phyloP scores from a whole-genome alignment of 257 asterid genomes.

The Fraxinus pennsylvanica region DNA sequence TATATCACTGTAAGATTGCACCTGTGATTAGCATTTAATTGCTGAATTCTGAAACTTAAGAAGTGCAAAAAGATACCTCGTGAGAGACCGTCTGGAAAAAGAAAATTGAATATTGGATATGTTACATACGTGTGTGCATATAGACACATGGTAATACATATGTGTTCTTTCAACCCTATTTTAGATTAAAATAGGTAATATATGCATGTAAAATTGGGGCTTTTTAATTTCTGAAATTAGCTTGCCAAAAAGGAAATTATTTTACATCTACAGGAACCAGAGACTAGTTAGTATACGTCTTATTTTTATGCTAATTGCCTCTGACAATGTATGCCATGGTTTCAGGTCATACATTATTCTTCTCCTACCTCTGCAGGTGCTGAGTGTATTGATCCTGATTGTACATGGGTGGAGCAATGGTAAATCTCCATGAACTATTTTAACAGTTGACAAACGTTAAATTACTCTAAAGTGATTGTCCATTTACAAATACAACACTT shows the following conservation, averaged over 20 bases:
- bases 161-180: too few species aligned
- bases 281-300: not conserved
- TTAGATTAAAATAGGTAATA: too few species aligned
- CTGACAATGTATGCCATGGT: slow-evolving; percentile 33
- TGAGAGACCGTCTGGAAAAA: too few species aligned
- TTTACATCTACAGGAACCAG: slow-evolving; percentile 17
- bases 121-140: too few species aligned
- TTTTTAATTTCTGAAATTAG: not conserved
- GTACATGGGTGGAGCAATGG: slow-evolving; percentile 99
- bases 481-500: slow-evolving; percentile 4
- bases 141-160: too few species aligned
- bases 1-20: too few species aligned
- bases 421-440: slow-evolving; percentile 30
- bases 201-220: not conserved
- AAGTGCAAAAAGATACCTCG: too few species aligned
- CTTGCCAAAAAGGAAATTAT: slow-evolving; percentile 8
- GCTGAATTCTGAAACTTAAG: too few species aligned
- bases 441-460: slow-evolving; percentile 16
- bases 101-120: too few species aligned
- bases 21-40: too few species aligned
- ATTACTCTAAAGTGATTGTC: not conserved
- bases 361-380: slow-evolving; percentile 96
- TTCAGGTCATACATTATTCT: slow-evolving; percentile 82
- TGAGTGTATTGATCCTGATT: slow-evolving; percentile 84
- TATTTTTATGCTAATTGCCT: slow-evolving; percentile 25